phyloP scores from a whole-genome alignment of 257 asterid species.

The Datura wrightii region DNA sequence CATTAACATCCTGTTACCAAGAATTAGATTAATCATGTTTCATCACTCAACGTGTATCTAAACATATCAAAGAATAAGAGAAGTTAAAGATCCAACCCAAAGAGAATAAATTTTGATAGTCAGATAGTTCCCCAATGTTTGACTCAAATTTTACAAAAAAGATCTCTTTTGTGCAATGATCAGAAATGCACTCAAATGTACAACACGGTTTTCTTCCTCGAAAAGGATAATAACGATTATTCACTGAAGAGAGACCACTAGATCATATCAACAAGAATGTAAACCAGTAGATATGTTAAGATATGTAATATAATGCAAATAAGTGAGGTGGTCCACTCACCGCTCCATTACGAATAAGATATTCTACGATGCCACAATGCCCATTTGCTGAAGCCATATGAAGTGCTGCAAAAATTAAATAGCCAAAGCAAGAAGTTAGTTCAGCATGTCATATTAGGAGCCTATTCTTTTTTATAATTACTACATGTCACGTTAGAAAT shows the following conservation, averaged over 20 bases:
- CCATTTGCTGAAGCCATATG: constrained; percentile 99
- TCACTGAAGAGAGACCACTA: neutral
- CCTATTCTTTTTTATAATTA: neutral
- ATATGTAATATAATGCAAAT: constrained; percentile 4
- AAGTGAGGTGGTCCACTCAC: constrained; percentile 45
- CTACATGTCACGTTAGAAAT: neutral
- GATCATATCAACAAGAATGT: constrained; percentile 12
- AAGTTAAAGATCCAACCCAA: neutral
- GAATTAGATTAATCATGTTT: constrained; percentile 30
- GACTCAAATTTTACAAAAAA: neutral
- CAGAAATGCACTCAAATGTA: neutral
- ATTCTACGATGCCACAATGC: constrained; percentile 65
- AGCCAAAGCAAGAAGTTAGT: constrained; percentile 1
- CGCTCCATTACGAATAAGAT: constrained; percentile 76
- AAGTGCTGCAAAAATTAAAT: constrained; percentile 60
- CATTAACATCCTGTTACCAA: constrained; percentile 77
- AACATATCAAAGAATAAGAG: neutral
- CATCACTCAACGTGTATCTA: neutral
- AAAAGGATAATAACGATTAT: neutral
- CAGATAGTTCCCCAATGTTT: neutral
- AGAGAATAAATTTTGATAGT: neutral
- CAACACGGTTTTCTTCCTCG: neutral
- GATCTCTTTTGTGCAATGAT: neutral
- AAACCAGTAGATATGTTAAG: constrained; percentile 9
- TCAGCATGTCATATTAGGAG: constrained; percentile 8